A percentile compares a stretch with the other conserved stretches of the same genome.
Evolutionary conservation across 306 rosid species (phyloP).

Genomic region (Sechiopsis laciniata): DNA sequence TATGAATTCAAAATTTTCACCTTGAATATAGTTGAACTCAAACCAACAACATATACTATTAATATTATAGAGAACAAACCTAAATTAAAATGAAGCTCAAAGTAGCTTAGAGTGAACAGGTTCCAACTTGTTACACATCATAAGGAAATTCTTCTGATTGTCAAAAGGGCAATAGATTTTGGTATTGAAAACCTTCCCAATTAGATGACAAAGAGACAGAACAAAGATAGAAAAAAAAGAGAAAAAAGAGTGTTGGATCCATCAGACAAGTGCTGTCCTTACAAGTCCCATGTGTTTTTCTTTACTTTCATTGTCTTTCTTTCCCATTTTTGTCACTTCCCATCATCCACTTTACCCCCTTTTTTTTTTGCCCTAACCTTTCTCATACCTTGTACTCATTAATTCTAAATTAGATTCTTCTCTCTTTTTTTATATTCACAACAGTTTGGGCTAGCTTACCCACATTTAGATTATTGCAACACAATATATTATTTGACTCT

Average conservation of each 20-base stretch:
- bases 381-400: too few relatives aligned
- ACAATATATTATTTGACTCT: too few relatives aligned
- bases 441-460: neutral
- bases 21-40: too few relatives aligned
- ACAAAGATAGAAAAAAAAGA: neutral
- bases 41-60: too few relatives aligned
- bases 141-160: neutral
- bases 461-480: too few relatives aligned
- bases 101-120: too few relatives aligned
- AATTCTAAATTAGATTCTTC: too few relatives aligned
- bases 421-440: neutral
- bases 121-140: neutral
- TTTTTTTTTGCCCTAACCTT: too few relatives aligned
- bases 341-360: neutral
- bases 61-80: too few relatives aligned
- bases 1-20: too few relatives aligned
- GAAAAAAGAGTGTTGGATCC: neutral
- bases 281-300: neutral
- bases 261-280: constrained; percentile 13
- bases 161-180: constrained; percentile 14
- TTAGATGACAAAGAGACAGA: constrained; percentile 3
- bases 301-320: constrained; percentile 4
- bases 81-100: neutral
- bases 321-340: constrained; percentile 5
- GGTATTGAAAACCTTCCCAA: neutral